Conservation (phyloP, 192 early-diverging fungal species). For the Mortierella antarctica region DNA sequence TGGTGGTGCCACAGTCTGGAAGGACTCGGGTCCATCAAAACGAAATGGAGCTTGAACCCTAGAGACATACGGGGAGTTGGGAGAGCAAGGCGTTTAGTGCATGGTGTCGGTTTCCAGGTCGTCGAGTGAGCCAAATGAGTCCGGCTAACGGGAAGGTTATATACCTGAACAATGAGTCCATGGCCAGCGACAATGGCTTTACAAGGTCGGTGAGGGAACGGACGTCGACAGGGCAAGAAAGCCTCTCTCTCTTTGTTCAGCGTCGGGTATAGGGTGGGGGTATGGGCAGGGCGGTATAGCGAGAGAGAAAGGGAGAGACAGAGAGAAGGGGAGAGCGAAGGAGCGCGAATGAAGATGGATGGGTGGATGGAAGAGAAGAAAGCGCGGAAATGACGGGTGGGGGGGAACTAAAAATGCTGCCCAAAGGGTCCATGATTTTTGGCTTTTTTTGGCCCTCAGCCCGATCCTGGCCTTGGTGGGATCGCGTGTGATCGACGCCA, state of each 20-base stretch:
- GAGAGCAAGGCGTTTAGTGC: too few species aligned
- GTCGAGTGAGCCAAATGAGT: background rate
- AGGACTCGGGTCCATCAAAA: too few species aligned
- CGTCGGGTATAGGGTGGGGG: too few species aligned
- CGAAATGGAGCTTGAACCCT: background rate
- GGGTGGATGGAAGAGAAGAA: background rate
- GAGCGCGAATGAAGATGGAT: background rate
- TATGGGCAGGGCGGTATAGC: background rate
- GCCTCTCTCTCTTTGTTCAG: too few species aligned
- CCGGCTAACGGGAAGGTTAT: background rate
- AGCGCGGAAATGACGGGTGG: background rate
- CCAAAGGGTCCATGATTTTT: background rate
- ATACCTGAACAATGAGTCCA: conserved; percentile 27
- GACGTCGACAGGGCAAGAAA: too few species aligned
- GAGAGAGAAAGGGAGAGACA: background rate
- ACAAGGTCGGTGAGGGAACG: too few species aligned
- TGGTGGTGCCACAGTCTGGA: too few species aligned
- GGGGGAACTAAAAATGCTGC: background rate
- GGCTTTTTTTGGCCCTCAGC: too few species aligned
- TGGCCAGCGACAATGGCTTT: background rate
- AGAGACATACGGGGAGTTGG: too few species aligned
- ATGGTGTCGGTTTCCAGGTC: background rate
- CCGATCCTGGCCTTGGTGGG: too few species aligned
- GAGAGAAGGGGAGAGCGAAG: background rate
- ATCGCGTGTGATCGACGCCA: too few species aligned